These are phyloP conservation scores for Ensete ventricosum DNA, from an alignment of 176 grass and related monocot species.

Conservation along the genomic window DNA sequence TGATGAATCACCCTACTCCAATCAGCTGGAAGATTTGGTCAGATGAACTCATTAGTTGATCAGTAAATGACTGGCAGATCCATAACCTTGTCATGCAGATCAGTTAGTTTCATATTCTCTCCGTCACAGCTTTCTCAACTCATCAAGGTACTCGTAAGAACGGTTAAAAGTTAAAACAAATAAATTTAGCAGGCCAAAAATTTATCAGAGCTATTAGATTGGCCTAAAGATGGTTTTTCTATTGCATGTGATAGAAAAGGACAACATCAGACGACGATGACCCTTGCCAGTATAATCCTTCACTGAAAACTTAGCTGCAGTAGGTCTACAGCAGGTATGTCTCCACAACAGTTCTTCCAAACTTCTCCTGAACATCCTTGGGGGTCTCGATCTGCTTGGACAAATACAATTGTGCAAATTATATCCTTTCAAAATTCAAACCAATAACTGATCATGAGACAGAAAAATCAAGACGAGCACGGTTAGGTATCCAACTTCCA, in stretches of 20 bases:
- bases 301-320: not conserved
- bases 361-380: slow-evolving; percentile 93
- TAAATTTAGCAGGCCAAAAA: not conserved
- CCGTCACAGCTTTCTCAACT: not conserved
- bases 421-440: not conserved
- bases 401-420: not conserved
- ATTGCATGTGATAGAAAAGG: not conserved
- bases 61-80: not conserved
- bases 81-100: not conserved
- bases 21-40: not conserved
- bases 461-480: not conserved
- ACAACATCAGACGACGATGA: not conserved
- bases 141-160: not conserved
- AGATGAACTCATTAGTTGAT: not conserved
- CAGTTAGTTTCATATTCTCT: not conserved
- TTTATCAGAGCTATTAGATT: not conserved
- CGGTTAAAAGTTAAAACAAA: not conserved
- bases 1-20: no score
- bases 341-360: slow-evolving; percentile 90
- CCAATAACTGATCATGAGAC: not conserved
- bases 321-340: slow-evolving; percentile 51
- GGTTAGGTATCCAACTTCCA: slow-evolving; percentile 29
- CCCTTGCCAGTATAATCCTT: not conserved
- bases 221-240: not conserved
- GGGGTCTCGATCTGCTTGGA: slow-evolving; percentile 69